These are phyloP conservation scores for Dipteronia dyeriana DNA, from an alignment of 345 rosid species.

Conservation along the genomic window DNA sequence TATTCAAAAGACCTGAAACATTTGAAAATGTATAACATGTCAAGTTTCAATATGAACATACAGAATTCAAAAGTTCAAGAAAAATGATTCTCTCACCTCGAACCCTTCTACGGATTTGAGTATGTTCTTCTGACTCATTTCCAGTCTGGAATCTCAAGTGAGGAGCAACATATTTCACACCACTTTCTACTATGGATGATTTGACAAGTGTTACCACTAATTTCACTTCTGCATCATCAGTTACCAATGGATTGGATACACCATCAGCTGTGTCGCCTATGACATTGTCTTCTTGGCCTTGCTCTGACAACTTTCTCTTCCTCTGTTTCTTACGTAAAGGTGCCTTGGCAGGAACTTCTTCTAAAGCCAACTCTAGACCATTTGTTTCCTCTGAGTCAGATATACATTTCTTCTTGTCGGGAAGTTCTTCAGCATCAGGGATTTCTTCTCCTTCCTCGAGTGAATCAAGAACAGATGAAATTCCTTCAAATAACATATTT, in stretches of 20 bases:
- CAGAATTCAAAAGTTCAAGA: slow-evolving; percentile 6
- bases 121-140: slow-evolving; percentile 68
- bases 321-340: slow-evolving; percentile 30
- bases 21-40: slow-evolving; percentile 19
- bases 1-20: slow-evolving; percentile 80
- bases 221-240: slow-evolving; percentile 24
- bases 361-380: slow-evolving; percentile 27
- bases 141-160: slow-evolving; percentile 56
- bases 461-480: slow-evolving; percentile 43
- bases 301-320: slow-evolving; percentile 41
- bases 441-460: slow-evolving; percentile 29
- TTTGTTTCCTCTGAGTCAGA: slow-evolving; percentile 28
- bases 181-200: slow-evolving; percentile 25
- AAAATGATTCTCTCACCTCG: slow-evolving; percentile 57
- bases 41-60: slow-evolving; percentile 17
- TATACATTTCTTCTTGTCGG: slow-evolving; percentile 31
- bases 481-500: slow-evolving; percentile 49
- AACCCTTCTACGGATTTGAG: slow-evolving; percentile 62
- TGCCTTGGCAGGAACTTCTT: slow-evolving; percentile 23
- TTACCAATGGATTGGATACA: slow-evolving; percentile 28
- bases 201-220: slow-evolving; percentile 29
- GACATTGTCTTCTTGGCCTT: slow-evolving; percentile 30
- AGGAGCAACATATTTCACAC: slow-evolving; percentile 71
- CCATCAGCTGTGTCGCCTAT: slow-evolving; percentile 20
- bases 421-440: slow-evolving; percentile 23